phyloP scores from a whole-genome alignment of 805 yeast genomes.

The Metschnikowia kofuensis region DNA sequence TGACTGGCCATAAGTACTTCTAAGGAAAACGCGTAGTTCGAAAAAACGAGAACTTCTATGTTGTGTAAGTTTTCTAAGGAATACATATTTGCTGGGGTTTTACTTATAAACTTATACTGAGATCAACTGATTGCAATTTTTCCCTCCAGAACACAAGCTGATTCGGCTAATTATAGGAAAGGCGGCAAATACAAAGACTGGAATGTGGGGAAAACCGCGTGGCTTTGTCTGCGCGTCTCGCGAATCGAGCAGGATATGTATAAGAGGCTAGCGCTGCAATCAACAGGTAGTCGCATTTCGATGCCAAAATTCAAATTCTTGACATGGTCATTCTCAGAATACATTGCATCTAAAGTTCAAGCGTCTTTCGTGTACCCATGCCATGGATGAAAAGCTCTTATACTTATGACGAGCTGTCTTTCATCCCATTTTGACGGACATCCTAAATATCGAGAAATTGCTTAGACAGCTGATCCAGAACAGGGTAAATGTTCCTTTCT shows the following conservation, averaged over 20 bases:
- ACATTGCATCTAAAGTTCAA: too few relatives aligned
- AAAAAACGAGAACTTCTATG: slow-evolving; percentile 9
- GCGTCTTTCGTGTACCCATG: too few relatives aligned
- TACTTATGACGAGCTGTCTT: too few relatives aligned
- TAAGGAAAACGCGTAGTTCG: slow-evolving; percentile 10
- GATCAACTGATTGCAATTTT: neutral
- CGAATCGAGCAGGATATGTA: neutral
- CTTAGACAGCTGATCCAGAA: too few relatives aligned
- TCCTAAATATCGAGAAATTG: too few relatives aligned
- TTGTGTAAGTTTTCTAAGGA: slow-evolving; percentile 7
- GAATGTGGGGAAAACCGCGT: slow-evolving; percentile 1
- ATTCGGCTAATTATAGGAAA: neutral
- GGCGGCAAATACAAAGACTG: slow-evolving; percentile 5
- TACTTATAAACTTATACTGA: neutral
- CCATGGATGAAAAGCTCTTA: too few relatives aligned
- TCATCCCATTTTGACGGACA: too few relatives aligned
- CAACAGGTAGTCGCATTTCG: neutral
- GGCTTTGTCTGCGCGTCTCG: neutral
- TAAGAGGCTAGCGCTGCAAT: neutral
- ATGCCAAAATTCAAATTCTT: neutral
- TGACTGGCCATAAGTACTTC: slow-evolving; percentile 3
- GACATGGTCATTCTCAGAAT: too few relatives aligned
- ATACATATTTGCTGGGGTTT: neutral
- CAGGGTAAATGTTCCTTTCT: too few relatives aligned
- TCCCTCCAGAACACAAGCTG: neutral